Evolutionary conservation across 164 flowering plant genomes (phyloP), one percentile per base, ranked within the genome.

Genomic region (Magnolia sinica): DNA sequence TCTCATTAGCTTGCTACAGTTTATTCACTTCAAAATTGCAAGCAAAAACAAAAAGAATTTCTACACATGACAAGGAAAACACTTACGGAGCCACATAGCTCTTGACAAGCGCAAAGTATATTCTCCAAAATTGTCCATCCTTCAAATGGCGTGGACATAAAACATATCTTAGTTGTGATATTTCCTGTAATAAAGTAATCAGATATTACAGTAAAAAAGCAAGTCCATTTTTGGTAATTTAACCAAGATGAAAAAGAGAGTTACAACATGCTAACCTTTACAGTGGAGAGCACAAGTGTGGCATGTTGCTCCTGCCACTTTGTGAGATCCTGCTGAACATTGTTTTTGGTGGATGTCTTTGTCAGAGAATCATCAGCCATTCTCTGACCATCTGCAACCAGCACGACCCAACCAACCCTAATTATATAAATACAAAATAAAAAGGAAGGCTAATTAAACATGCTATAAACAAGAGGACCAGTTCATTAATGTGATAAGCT

Each of bases 231-330:
- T 11, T 59, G 16, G n/a, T 7, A 58, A 18, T 23, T 16, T 58
- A 68, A 58, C 27, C 8, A 37, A 68, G 31, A 13, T 3, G 9
- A 24, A 24, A 27, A 18, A 68, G 51, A 37, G 24, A 1, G 2
- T 3, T 31, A 68, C 8, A n/a, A 22, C 22, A 23, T 31, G 18
- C 49, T 9, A 4, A 95, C 97, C 92, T 95, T 89, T 66, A 84
- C 89, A 81, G 81, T 84, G 63, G 95, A 88, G 22, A 95, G 89
- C 45, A 93, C 87, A 73, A 93, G 87, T 4, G 71, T 78, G 37
- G 98, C 99, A 74, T 95, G 99, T 23, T 79, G 77, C 80, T 91
- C 88, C 81, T 95, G 98, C 97, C 98, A 95, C 1, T 89, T 91
- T 2, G 92, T 89, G 22, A 95, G 88, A 85, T 92, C 96, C 77